These are phyloP conservation scores for Suillus cothurnatus DNA, from an alignment of 768 basidiomycete species.

Conservation along the genomic window DNA sequence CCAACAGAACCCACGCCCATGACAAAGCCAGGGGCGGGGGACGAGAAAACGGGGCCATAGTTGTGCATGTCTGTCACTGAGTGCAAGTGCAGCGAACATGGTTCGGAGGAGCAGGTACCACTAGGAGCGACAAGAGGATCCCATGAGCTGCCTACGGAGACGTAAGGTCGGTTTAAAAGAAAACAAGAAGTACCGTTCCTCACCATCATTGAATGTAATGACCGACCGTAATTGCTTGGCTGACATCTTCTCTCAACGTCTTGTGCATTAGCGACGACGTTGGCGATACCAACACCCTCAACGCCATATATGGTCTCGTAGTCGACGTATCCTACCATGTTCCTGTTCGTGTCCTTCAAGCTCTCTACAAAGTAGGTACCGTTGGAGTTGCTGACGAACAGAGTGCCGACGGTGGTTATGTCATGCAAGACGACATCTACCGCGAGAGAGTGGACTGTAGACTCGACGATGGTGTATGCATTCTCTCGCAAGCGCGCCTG, in stretches of 20 bases:
- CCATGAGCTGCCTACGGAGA: slow-evolving; percentile 68
- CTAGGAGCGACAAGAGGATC: slow-evolving; percentile 63
- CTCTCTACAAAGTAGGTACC: slow-evolving; percentile 95
- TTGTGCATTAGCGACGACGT: slow-evolving; percentile 80
- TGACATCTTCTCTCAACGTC: slow-evolving; percentile 77
- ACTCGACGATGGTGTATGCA: slow-evolving; percentile 95
- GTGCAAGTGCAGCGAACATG: slow-evolving; percentile 87
- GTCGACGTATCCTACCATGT: slow-evolving; percentile 87
- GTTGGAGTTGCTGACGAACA: slow-evolving; percentile 95
- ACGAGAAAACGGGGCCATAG: slow-evolving; percentile 92
- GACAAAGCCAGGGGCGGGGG: slow-evolving; percentile 89
- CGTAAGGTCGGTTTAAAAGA: slow-evolving; percentile 3
- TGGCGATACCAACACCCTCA: slow-evolving; percentile 90
- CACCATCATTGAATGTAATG: slow-evolving; percentile 91
- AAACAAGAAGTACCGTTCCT: slow-evolving; percentile 8
- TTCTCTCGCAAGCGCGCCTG: slow-evolving; percentile 82
- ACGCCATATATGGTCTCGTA: slow-evolving; percentile 87
- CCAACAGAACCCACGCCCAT: slow-evolving; percentile 98
- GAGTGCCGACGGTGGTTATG: slow-evolving; percentile 70
- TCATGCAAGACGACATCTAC: slow-evolving; percentile 89
- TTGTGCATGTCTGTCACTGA: slow-evolving; percentile 94
- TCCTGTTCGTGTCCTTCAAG: slow-evolving; percentile 90
- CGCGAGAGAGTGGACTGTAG: slow-evolving; percentile 88
- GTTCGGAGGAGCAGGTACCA: slow-evolving; percentile 52
- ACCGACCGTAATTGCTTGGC: slow-evolving; percentile 73